phyloP scores from a whole-genome alignment of 345 rosid species.

The Reutealis trisperma region DNA sequence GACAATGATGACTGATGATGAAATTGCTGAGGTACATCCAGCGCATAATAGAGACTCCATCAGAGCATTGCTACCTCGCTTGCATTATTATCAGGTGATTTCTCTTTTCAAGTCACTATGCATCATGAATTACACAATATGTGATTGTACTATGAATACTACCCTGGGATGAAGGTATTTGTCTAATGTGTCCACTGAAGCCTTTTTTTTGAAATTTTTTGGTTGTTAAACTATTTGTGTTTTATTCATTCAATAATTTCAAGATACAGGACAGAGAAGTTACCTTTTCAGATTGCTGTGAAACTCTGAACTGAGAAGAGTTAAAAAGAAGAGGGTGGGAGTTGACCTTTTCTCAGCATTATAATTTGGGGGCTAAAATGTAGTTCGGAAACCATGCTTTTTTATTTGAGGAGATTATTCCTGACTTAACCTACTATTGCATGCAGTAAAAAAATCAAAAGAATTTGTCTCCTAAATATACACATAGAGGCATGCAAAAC shows the following conservation, averaged over 20 bases:
- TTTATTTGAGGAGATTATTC: no score
- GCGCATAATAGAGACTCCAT: conserved; percentile 66
- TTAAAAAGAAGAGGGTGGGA: not conserved
- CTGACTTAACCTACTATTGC: not conserved
- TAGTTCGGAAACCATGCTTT: no score
- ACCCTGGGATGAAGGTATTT: not conserved
- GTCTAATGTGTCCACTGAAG: not conserved
- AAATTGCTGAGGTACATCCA: conserved; percentile 74
- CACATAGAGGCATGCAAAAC: not conserved
- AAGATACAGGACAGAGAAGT: not conserved
- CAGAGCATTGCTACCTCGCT: conserved; percentile 60
- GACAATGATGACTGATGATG: conserved; percentile 86
- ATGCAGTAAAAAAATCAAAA: not conserved
- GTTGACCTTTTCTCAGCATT: not conserved
- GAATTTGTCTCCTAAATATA: not conserved
- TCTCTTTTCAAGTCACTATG: not conserved
- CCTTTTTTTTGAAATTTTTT: not conserved
- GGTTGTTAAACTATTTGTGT: not conserved
- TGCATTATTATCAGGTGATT: conserved; percentile 78
- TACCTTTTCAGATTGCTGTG: no score
- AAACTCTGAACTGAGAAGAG: not conserved
- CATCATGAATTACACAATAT: not conserved
- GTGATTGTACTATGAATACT: not conserved
- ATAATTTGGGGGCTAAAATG: not conserved
- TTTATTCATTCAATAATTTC: not conserved